A percentile compares a stretch with the other conserved stretches of the same genome.
phyloP scores from a whole-genome alignment of 164 flowering plant species.

The Nelumbo lutea region DNA sequence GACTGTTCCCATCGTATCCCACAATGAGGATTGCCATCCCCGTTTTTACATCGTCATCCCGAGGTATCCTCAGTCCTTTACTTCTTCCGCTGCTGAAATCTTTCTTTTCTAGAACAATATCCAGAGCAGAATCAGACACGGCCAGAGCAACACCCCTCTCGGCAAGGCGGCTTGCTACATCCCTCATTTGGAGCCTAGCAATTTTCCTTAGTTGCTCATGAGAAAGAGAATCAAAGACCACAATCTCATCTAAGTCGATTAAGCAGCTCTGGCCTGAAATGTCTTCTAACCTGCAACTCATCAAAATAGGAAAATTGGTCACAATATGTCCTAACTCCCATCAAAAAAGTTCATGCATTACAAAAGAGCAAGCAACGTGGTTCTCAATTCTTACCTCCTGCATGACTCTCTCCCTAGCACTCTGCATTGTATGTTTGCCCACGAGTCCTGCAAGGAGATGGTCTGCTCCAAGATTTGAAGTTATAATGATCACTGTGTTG shows the following conservation, averaged over 20 bases:
- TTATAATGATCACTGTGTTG: conserved; percentile 91
- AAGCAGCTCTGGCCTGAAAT: too few species aligned
- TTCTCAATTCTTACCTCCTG: too few species aligned
- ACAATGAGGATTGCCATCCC: too few species aligned
- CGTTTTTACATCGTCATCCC: too few species aligned
- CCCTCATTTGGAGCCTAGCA: conserved; percentile 66
- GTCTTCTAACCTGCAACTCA: too few species aligned
- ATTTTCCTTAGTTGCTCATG: conserved; percentile 69
- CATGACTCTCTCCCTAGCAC: conserved; percentile 50
- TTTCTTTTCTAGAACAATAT: conserved; percentile 30
- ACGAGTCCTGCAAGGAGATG: too few species aligned
- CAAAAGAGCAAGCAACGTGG: conserved; percentile 14
- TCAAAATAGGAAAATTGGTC: conserved; percentile 44
- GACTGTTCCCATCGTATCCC: too few species aligned
- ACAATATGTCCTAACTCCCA: conserved; percentile 61
- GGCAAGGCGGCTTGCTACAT: conserved; percentile 62
- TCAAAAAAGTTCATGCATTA: not conserved
- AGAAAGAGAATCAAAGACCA: conserved; percentile 21
- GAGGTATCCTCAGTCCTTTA: too few species aligned
- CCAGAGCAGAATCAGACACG: conserved; percentile 65
- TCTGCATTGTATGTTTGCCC: conserved; percentile 61
- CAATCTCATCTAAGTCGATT: conserved; percentile 59
- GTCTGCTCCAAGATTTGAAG: conserved; percentile 76
- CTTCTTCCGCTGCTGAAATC: too few species aligned
- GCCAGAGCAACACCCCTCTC: conserved; percentile 75